Evolutionary conservation across 768 basidiomycete genomes (phyloP).

Genomic region (Lyophyllum semitale): DNA sequence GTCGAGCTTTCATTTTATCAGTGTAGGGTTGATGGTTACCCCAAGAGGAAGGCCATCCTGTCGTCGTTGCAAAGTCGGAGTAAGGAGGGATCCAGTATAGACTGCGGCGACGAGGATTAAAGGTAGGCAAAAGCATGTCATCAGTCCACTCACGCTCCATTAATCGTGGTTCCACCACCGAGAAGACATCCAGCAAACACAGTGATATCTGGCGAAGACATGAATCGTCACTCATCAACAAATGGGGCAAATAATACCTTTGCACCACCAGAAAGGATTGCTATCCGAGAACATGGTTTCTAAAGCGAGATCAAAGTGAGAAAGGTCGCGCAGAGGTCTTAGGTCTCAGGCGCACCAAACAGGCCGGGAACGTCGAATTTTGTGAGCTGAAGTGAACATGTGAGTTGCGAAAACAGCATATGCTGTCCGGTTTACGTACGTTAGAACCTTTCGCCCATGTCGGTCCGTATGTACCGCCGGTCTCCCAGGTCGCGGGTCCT

Average conservation of each 20-base stretch:
- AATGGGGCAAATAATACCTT: constrained; percentile 35
- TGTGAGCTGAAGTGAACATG: constrained; percentile 41
- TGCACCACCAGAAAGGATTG: constrained; percentile 66
- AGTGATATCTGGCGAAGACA: constrained; percentile 44
- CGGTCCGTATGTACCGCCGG: constrained; percentile 59
- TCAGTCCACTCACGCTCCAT: constrained; percentile 55
- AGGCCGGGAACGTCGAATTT: constrained; percentile 70
- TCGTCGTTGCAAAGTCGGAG: constrained; percentile 47
- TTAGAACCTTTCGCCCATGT: constrained; percentile 49
- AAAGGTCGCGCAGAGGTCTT: neutral
- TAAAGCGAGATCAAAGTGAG: constrained; percentile 4
- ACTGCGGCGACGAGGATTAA: constrained; percentile 19
- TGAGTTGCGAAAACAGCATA: neutral
- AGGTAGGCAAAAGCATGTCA: too few relatives aligned
- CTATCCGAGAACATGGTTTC: constrained; percentile 66
- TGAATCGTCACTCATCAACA: neutral
- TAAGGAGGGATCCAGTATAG: constrained; percentile 58
- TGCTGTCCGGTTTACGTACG: too few relatives aligned
- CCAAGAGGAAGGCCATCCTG: constrained; percentile 62
- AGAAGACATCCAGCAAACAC: constrained; percentile 66
- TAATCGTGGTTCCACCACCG: constrained; percentile 65
- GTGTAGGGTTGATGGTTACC: constrained; percentile 52
- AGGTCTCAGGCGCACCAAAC: constrained; percentile 35
- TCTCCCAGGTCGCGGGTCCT: constrained; percentile 58
- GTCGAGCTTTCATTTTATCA: constrained; percentile 45